A percentile compares a stretch with the other conserved stretches of the same genome.
These are phyloP conservation scores for Tremella fuciformis DNA, from an alignment of 768 basidiomycete species.

Conservation along the genomic window DNA sequence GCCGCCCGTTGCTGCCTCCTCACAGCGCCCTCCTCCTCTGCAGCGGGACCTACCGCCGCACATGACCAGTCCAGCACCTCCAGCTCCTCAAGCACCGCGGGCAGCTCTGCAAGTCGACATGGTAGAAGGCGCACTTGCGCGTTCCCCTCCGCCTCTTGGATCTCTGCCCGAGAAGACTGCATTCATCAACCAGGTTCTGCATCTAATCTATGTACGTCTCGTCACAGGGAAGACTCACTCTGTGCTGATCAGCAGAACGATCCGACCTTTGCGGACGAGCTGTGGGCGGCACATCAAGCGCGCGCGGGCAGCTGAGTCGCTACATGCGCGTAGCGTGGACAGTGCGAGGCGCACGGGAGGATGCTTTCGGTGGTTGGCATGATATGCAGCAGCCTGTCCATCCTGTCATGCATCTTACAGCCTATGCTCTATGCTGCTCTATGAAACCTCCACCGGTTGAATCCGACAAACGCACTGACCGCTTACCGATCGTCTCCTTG, in stretches of 20 bases:
- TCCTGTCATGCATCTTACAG: no score
- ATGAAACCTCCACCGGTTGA: no score
- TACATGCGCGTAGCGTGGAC: neutral
- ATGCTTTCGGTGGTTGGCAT: neutral
- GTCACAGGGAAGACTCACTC: neutral
- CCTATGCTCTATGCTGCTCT: no score
- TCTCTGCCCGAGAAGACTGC: slow-evolving; percentile 8
- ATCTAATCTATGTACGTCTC: slow-evolving; percentile 23
- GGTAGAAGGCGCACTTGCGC: neutral
- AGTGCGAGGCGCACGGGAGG: neutral
- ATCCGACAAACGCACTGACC: no score
- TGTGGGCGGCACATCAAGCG: slow-evolving; percentile 29
- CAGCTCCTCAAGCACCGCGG: no score
- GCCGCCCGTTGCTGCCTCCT: no score
- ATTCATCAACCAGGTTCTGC: slow-evolving; percentile 19
- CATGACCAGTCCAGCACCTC: no score
- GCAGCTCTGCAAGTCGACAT: neutral
- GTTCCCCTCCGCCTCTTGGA: neutral
- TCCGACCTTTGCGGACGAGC: slow-evolving; percentile 31
- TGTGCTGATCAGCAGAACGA: slow-evolving; percentile 26
- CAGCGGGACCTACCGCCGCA: no score
- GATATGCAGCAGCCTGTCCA: no score
- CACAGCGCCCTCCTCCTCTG: no score
- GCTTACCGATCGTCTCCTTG: no score
- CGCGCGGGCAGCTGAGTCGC: neutral